Evolutionary conservation across 2,329 filamentous ascomycete species (phyloP), one percentile per base, ranked within the genome.

Genomic region (Alternaria angustiovoidea): DNA sequence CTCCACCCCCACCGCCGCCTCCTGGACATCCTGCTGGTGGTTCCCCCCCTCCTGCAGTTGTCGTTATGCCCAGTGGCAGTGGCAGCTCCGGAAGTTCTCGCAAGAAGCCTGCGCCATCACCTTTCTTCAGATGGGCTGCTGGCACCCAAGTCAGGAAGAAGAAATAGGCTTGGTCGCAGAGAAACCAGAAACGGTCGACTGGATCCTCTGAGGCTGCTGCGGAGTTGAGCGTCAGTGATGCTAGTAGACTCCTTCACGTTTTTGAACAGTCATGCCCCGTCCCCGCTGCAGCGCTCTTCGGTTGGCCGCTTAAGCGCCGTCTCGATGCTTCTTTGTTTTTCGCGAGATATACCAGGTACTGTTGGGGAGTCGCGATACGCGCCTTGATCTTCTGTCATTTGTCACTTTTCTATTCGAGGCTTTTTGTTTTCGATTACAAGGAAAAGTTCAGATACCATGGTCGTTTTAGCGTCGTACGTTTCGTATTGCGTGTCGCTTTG

Each of bases 81-180:
- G 51, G 55, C 26, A 38, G 36, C 26, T 55, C 55, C 6, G 53
- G 54, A 22, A 43, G 54, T 22, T 52, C 43, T 11, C 52, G 51
- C 16, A 69, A 69, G 48, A 66, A 66, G 58, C 7, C 49, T 30
- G 46, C 51, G 5, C 62, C 64, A 7, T 51, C 57, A 20, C 61
- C 61, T 7, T 70, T 74, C 54, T 62, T 73, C 34, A 56, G 67
- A 49, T 73, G 71, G 71, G 68, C 68, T 49, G 70, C 70, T 38
- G 63, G 63, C 22, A 58, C 26, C 43, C 22, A 28, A 36, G n/a
- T 20, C 16, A 59, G 54, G 39, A 59, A 57, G 52, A 65, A 63
- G 60, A 63, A 52, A 16, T 53, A 18, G 16, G 30, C 20, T 22
- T 22, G 11, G 24, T 47, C 12, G 12, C 42, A 48, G 54, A 57